These are phyloP conservation scores for Cyanodermella asteris DNA, from an alignment of 2,329 filamentous ascomycete genomes.

Conservation along the genomic window DNA sequence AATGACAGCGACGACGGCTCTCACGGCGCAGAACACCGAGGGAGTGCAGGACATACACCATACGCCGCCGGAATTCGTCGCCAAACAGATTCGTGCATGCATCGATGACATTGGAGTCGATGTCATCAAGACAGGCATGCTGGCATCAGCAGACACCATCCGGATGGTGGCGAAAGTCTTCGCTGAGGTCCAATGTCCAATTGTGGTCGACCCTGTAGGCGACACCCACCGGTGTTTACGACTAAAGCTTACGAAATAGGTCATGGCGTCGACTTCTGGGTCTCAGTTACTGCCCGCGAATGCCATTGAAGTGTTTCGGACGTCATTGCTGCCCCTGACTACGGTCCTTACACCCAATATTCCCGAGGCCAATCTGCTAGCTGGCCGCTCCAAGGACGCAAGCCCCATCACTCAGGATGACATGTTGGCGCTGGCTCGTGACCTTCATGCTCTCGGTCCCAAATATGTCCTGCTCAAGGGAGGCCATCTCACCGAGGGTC, in stretches of 20 bases:
- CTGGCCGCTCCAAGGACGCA: constrained; percentile 32
- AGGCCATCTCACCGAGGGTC: constrained; percentile 58
- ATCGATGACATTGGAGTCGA: constrained; percentile 69
- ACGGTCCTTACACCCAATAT: constrained; percentile 27
- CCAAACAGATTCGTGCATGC: constrained; percentile 66
- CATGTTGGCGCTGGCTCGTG: constrained; percentile 44
- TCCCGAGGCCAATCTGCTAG: constrained; percentile 23
- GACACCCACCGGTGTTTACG: constrained; percentile 5
- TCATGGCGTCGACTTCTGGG: constrained; percentile 50
- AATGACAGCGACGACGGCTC: constrained; percentile 82
- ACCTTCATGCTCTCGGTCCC: constrained; percentile 46
- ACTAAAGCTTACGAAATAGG: too few relatives aligned
- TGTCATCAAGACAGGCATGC: constrained; percentile 84
- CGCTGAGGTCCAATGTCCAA: constrained; percentile 1
- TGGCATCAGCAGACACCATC: constrained; percentile 51
- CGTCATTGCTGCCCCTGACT: constrained; percentile 20
- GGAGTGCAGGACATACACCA: constrained; percentile 66
- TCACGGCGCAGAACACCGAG: constrained; percentile 88
- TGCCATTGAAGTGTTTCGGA: constrained; percentile 18
- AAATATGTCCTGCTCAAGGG: constrained; percentile 74
- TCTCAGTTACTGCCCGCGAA: constrained; percentile 22
- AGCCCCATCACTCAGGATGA: constrained; percentile 24
- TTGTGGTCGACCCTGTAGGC: constrained; percentile 7
- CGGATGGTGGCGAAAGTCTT: constrained; percentile 37
- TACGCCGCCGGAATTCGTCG: constrained; percentile 56